These are phyloP conservation scores for Naganishia friedmannii DNA, from an alignment of 768 basidiomycete genomes.

Conservation along the genomic window DNA sequence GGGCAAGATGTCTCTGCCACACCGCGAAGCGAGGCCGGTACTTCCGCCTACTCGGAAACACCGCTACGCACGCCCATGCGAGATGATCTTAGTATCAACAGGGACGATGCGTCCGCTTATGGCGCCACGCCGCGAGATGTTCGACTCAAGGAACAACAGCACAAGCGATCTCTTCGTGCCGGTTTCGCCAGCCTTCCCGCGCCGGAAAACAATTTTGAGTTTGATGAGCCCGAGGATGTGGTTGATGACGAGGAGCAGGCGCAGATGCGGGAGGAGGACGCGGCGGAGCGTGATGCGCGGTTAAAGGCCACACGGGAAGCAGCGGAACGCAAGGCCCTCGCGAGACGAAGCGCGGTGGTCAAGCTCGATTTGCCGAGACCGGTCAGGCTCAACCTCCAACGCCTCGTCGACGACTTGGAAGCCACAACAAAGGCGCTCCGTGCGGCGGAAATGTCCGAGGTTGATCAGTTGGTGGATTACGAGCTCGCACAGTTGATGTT, in stretches of 20 bases:
- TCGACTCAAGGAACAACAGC: conserved; percentile 61
- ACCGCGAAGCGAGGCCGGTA: conserved; percentile 55
- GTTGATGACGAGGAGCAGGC: conserved; percentile 56
- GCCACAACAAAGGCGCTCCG: conserved; percentile 30
- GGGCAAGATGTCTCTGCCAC: conserved; percentile 58
- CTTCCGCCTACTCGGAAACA: conserved; percentile 61
- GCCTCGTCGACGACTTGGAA: conserved; percentile 63
- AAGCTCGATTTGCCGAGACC: conserved; percentile 82
- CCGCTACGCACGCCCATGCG: conserved; percentile 92
- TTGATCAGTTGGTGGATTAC: conserved; percentile 65
- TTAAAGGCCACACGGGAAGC: conserved; percentile 66
- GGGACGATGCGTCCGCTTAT: conserved; percentile 59
- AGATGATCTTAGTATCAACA: conserved; percentile 86
- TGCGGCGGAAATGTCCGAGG: conserved; percentile 55
- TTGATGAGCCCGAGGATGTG: conserved; percentile 85
- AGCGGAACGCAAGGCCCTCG: conserved; percentile 74
- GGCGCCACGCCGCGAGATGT: conserved; percentile 76
- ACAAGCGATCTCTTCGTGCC: conserved; percentile 72
- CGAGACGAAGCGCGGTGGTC: conserved; percentile 74
- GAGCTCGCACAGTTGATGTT: conserved; percentile 76
- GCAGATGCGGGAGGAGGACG: conserved; percentile 71
- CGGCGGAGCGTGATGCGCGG: conserved; percentile 82
- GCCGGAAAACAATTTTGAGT: conserved; percentile 95
- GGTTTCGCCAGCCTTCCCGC: conserved; percentile 81
- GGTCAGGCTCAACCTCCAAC: conserved; percentile 69